phyloP scores from a whole-genome alignment of 371 early-diverging fungal genomes.

The Mucor mucedo region DNA sequence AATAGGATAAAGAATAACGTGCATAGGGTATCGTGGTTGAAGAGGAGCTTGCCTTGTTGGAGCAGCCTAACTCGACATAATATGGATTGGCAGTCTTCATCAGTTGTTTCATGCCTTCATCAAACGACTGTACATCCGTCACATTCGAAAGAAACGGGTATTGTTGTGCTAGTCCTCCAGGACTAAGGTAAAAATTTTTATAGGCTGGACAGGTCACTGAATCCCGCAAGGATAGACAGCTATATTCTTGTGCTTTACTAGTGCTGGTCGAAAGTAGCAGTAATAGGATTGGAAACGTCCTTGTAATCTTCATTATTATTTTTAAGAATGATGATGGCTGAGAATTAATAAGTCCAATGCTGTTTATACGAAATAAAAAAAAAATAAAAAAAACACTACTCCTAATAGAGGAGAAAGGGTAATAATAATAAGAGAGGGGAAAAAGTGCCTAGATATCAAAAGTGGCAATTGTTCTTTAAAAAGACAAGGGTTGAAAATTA shows the following conservation, averaged over 20 bases:
- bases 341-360: neutral
- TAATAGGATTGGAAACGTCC: neutral
- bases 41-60: slow-evolving; percentile 19
- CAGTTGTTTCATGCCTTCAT: slow-evolving; percentile 34
- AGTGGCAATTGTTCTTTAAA: neutral
- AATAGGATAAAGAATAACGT: slow-evolving; percentile 44
- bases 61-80: slow-evolving; percentile 35
- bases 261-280: neutral
- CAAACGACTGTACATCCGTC: slow-evolving; percentile 42
- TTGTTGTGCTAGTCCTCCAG: slow-evolving; percentile 21
- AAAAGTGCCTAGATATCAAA: neutral
- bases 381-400: neutral
- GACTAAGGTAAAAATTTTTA: slow-evolving; percentile 42
- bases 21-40: slow-evolving; percentile 40
- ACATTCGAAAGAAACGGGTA: slow-evolving; percentile 37
- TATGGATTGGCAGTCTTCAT: slow-evolving; percentile 35
- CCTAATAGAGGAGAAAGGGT: neutral
- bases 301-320: slow-evolving; percentile 1
- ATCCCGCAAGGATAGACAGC: slow-evolving; percentile 37
- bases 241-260: neutral
- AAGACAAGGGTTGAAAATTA: neutral
- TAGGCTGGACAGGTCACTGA: slow-evolving; percentile 53
- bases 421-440: neutral
- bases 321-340: neutral
- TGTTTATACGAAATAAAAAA: neutral